Base-by-base conservation (phyloP, 1,284 basidiomycete genomes). In the Ceratobasidium sp. region DNA sequence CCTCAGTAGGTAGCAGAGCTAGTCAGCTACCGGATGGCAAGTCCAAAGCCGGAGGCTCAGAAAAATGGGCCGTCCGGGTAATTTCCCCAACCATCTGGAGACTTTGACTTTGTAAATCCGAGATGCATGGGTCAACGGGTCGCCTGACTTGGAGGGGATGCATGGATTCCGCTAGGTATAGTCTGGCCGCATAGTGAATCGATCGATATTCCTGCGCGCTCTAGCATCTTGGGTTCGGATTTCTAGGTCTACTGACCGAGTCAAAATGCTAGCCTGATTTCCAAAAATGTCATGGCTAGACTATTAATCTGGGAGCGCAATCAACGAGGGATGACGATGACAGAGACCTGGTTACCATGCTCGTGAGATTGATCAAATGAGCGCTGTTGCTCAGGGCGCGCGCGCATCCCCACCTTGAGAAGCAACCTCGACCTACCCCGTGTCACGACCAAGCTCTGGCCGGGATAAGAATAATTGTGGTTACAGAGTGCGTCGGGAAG, bases 61-160 rank as follows among this genome's bases (percentile, higher is more conserved):
- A 28, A 45, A 21, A 48, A 48, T 70, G 46, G 28, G 26, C 30
- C 28, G n/a, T 14, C 45, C 50, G 32, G 55, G 55, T 48, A 70
- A 45, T 55, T 48, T 59, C 67, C 41, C 67, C 67, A 70, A 34
- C 55, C 21, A 23, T 12, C 55, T 39, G 67, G 67, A 70, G 67
- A 70, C 67, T 70, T 59, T 50, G 36, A 59, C 67, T 43, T 70
- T 26, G 67, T 32, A 70, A 46, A 58, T 55, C 67, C 55, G 55
- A 70, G 43, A 9, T 50, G 39, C 67, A 59, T 28, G 39, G 53
- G 50, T 55, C 50, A 70, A 26, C 30, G 36, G 67, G 67, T 59
- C 67, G 39, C 67, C 55, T 70, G 67, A 70, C 67, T 70, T 30
- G 67, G 9, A 26, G 9, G 55, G 59, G 41, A 55, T 45, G 55